phyloP scores from a whole-genome alignment of 2,329 filamentous ascomycete genomes.

The Dactylonectria estremocensis region DNA sequence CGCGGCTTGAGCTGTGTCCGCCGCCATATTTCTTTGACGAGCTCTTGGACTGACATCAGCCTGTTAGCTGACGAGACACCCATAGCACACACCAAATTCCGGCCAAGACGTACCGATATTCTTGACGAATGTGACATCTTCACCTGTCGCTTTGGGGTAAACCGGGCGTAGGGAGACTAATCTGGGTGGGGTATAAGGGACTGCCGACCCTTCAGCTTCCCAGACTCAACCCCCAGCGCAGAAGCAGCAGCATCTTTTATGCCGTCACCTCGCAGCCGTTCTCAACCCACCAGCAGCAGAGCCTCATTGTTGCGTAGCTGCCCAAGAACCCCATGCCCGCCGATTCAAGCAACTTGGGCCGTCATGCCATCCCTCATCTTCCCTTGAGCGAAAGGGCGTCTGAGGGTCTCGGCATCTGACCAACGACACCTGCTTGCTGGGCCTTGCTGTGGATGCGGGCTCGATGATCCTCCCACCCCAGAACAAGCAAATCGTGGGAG shows the following conservation, averaged over 20 bases:
- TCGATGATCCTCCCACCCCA: constrained; percentile 24
- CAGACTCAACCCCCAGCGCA: constrained; percentile 19
- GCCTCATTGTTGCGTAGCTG: constrained; percentile 43
- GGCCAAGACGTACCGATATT: constrained; percentile 25
- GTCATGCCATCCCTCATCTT: constrained; percentile 38
- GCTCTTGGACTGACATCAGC: constrained; percentile 16
- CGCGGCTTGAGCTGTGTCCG: constrained; percentile 7
- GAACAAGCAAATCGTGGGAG: constrained; percentile 23
- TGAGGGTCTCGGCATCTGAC: constrained; percentile 22
- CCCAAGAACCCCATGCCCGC: constrained; percentile 39
- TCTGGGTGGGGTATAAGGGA: constrained; percentile 4
- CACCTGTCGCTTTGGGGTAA: not conserved
- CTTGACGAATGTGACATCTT: constrained; percentile 14
- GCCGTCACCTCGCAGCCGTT: constrained; percentile 20
- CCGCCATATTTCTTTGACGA: constrained; percentile 10
- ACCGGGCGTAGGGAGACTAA: not conserved
- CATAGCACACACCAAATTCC: too few relatives aligned
- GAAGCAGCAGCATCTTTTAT: constrained; percentile 36
- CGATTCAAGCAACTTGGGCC: constrained; percentile 42
- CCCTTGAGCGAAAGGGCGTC: constrained; percentile 5
- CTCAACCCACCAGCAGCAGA: constrained; percentile 28
- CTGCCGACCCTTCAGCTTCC: constrained; percentile 1
- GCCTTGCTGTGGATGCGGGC: constrained; percentile 27
- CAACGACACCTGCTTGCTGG: constrained; percentile 21
- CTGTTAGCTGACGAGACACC: constrained; percentile 19